These are phyloP conservation scores for Edaphochlamys debaryana DNA, from an alignment of 139 green algal genomes.

Conservation along the genomic window DNA sequence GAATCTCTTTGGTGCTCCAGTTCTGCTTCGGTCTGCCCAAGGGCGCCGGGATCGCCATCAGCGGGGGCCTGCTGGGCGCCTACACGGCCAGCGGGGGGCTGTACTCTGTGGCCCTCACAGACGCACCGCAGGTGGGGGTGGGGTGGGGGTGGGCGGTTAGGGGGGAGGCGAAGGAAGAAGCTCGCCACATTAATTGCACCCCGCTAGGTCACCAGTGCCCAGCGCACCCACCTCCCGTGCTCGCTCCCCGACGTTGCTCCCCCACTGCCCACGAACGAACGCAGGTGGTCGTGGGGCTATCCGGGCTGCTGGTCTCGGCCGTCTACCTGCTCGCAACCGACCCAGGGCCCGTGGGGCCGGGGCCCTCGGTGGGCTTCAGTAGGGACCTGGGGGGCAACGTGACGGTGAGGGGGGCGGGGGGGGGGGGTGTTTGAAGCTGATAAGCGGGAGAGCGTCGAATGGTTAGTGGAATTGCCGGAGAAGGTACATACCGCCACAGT, in stretches of 20 bases:
- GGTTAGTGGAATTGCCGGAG: too few relatives aligned
- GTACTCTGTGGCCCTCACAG: constrained; percentile 51
- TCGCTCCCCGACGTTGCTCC: too few relatives aligned
- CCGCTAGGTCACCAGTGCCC: too few relatives aligned
- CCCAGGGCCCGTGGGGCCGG: background rate
- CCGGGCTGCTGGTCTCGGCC: constrained; percentile 4
- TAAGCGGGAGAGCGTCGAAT: too few relatives aligned
- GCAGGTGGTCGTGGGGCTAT: constrained; percentile 28
- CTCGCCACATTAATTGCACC: background rate
- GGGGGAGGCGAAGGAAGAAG: background rate
- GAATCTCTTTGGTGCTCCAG: constrained; percentile 48
- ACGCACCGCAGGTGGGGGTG: constrained; percentile 32
- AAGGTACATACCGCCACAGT: too few relatives aligned
- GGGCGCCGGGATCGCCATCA: constrained; percentile 33
- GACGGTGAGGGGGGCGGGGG: too few relatives aligned
- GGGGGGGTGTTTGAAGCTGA: too few relatives aligned
- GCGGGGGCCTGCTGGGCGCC: constrained; percentile 30
- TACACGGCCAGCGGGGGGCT: constrained; percentile 54
- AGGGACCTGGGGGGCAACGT: constrained; percentile 34
- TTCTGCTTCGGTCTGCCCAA: constrained; percentile 48
- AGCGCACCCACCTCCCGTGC: too few relatives aligned
- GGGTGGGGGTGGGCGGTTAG: background rate
- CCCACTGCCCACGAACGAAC: background rate
- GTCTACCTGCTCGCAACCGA: constrained; percentile 5
- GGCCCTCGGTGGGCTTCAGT: constrained; percentile 27